Conservation (phyloP, 2,329 filamentous ascomycete species). For the Cadophora luteo-olivacea region DNA sequence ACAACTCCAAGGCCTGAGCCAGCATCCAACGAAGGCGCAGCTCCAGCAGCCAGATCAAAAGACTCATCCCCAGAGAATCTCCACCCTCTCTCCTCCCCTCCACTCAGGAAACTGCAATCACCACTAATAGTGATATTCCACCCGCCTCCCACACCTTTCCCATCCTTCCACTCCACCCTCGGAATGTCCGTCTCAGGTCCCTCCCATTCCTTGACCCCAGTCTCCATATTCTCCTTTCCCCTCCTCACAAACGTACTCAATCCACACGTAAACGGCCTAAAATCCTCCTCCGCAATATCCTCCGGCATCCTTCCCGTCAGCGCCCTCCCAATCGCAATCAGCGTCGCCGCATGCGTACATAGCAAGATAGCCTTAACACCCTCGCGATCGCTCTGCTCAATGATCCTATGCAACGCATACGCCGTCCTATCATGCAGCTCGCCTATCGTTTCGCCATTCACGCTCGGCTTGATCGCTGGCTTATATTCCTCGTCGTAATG, state of each 20-base stretch:
- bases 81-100: constrained; percentile 90
- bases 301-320: constrained; percentile 81
- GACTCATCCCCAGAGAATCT: constrained; percentile 64
- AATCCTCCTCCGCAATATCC: constrained; percentile 77
- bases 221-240: constrained; percentile 44
- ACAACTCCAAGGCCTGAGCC: constrained; percentile 46
- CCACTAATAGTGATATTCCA: constrained; percentile 85
- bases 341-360: constrained; percentile 86
- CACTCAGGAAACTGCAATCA: constrained; percentile 81
- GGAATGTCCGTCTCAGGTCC: constrained; percentile 48
- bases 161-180: constrained; percentile 59
- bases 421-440: constrained; percentile 83
- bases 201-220: constrained; percentile 50
- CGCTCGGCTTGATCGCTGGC: constrained; percentile 70
- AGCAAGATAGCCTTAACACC: constrained; percentile 76
- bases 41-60: constrained; percentile 49
- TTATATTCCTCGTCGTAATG: constrained; percentile 61
- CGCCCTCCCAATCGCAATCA: constrained; percentile 85
- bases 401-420: constrained; percentile 71
- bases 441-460: constrained; percentile 78
- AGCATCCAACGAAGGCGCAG: constrained; percentile 41
- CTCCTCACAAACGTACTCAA: constrained; percentile 71
- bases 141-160: constrained; percentile 71
- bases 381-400: constrained; percentile 74
- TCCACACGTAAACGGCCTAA: constrained; percentile 83